Base-by-base conservation (phyloP, 495 filamentous ascomycete species). In the Penicillium cosmopolitanum region DNA sequence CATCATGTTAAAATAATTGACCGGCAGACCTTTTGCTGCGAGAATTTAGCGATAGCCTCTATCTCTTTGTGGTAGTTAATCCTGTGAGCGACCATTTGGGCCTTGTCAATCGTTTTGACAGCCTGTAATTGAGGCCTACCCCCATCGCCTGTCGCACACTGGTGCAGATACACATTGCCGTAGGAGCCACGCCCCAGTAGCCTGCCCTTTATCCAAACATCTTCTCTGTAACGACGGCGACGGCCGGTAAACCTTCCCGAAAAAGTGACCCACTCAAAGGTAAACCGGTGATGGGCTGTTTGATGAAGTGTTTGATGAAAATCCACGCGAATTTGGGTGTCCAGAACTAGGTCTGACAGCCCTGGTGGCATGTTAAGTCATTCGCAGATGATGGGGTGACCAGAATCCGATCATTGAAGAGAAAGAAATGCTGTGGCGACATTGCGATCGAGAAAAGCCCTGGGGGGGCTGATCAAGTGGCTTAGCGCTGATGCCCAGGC, bases 41-140 rank as follows among this genome's bases (percentile, higher is more conserved):
- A 65, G 46, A 65, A 65, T 16, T 58, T 65, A 5, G 55, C 54
- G 13, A 65, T 50, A 1, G 62, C 62, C 21, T 65, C 62, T 18
- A 65, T 44, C 38, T 65, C 62, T 10, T 51, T 44, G 9, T 56
- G 44, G 28, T 58, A 65, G 28, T 57, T 40, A 18, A 57, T 44
- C 5, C 25, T 38, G 3, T 51, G 16, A 5, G 34, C 38, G 19
- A 33, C 33, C 18, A 51, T 33, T n/a, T 19, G 42, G 4, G 44
- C 36, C 34, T 57, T 57, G 5, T 50, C 42, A 19, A 44, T 44
- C 16, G 4, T 10, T 44, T 44, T 44, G 42, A 44, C 16, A 1
- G 42, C 42, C 9, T 44, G 42, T 0, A 21, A 13, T 13, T 19
- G 0, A n/a, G 15, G 1, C n/a, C 5, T 4, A 31, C 28, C 42